Percentiles rank a stretch among this genome's conserved stretches.
phyloP scores from a whole-genome alignment of 441 rosid genomes.

The Populus hybrid region DNA sequence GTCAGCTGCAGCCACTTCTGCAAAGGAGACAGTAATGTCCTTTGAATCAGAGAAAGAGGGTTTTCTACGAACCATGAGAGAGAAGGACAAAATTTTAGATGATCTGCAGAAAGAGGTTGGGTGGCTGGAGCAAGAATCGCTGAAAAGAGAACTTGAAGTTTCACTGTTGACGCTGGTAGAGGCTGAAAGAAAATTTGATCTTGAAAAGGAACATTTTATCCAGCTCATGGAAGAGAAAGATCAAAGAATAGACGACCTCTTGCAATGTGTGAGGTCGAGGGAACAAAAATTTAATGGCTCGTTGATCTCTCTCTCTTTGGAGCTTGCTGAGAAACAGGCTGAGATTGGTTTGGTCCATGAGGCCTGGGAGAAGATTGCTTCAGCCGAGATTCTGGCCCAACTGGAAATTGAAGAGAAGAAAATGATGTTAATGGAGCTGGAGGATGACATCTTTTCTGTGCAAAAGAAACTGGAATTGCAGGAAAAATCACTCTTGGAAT shows the following conservation, averaged over 20 bases:
- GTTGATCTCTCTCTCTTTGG: slow-evolving; percentile 38
- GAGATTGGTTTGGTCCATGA: slow-evolving; percentile 41
- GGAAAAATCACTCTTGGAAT: slow-evolving; percentile 33
- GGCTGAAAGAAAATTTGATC: slow-evolving; percentile 46
- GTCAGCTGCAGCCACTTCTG: slow-evolving; percentile 28
- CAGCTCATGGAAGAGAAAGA: slow-evolving; percentile 44
- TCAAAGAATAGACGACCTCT: slow-evolving; percentile 40
- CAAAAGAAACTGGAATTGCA: slow-evolving; percentile 51
- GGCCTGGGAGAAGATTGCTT: slow-evolving; percentile 67
- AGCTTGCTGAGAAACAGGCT: slow-evolving; percentile 57
- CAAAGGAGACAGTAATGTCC: slow-evolving; percentile 28
- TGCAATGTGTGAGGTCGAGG: slow-evolving; percentile 34
- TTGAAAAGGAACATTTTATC: slow-evolving; percentile 43
- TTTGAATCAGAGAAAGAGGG: slow-evolving; percentile 41
- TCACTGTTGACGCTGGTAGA: slow-evolving; percentile 40
- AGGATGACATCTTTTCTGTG: slow-evolving; percentile 42
- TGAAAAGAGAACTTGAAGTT: slow-evolving; percentile 60
- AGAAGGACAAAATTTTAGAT: slow-evolving; percentile 44
- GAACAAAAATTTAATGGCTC: slow-evolving; percentile 43
- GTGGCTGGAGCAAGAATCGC: slow-evolving; percentile 63
- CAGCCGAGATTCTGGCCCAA: slow-evolving; percentile 55
- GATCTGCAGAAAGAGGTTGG: slow-evolving; percentile 44
- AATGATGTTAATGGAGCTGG: slow-evolving; percentile 62
- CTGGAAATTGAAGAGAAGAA: slow-evolving; percentile 71
- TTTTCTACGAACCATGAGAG: slow-evolving; percentile 30